Conservation (phyloP, 2,329 filamentous ascomycete species). For the Epichloe sp. region DNA sequence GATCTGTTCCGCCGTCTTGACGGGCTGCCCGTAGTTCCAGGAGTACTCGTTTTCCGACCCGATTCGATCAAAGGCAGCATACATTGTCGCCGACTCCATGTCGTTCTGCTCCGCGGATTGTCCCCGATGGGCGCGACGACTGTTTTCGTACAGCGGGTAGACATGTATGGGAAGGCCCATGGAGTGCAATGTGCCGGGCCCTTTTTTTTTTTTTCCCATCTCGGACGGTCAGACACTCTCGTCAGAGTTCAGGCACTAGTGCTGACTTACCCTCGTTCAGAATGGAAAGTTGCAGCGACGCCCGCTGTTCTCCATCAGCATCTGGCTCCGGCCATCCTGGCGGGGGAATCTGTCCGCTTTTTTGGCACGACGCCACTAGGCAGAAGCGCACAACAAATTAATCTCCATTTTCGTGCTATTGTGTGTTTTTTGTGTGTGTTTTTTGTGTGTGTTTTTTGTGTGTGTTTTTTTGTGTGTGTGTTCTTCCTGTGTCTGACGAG, state of each 20-base stretch:
- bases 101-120: slow-evolving; percentile 44
- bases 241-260: too few relatives aligned
- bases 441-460: too few relatives aligned
- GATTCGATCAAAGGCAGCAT: slow-evolving; percentile 46
- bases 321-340: slow-evolving; percentile 43
- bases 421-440: too few relatives aligned
- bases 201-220: slow-evolving; percentile 20
- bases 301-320: slow-evolving; percentile 29
- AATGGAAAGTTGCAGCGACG: slow-evolving; percentile 33
- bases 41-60: slow-evolving; percentile 38
- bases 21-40: slow-evolving; percentile 40
- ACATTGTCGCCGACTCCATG: slow-evolving; percentile 44
- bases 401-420: not conserved
- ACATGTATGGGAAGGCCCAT: slow-evolving; percentile 53
- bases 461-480: too few relatives aligned
- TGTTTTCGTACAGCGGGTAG: slow-evolving; percentile 56
- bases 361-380: slow-evolving; percentile 21
- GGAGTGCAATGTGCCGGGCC: slow-evolving; percentile 40
- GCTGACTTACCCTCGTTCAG: slow-evolving; percentile 16
- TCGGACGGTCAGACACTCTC: too few relatives aligned
- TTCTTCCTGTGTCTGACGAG: too few relatives aligned
- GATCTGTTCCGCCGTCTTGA: slow-evolving; percentile 36
- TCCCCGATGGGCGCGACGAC: slow-evolving; percentile 39
- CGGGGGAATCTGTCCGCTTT: slow-evolving; percentile 28
- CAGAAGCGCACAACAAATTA: not conserved